These are phyloP conservation scores for Wickerhamiella sorbophila DNA, from an alignment of 805 yeast genomes.

Conservation along the genomic window DNA sequence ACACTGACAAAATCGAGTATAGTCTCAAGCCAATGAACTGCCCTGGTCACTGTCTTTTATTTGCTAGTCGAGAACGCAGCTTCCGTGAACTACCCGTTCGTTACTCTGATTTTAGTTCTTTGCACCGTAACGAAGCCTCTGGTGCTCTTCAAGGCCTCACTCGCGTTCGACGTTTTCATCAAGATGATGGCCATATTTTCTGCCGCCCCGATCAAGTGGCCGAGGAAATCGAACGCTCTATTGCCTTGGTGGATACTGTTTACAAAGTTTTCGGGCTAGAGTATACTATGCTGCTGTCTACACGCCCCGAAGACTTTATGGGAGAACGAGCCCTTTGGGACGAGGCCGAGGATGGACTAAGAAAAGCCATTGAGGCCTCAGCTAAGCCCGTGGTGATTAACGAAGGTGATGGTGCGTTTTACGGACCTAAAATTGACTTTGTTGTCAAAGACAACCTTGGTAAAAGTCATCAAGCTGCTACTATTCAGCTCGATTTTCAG, in stretches of 20 bases:
- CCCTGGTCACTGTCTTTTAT: slow-evolving; percentile 72
- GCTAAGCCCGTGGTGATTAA: slow-evolving; percentile 30
- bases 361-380: slow-evolving; percentile 49
- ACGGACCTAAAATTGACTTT: slow-evolving; percentile 65
- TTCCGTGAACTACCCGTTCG: slow-evolving; percentile 79
- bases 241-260: slow-evolving; percentile 59
- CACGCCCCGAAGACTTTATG: slow-evolving; percentile 68
- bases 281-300: slow-evolving; percentile 59
- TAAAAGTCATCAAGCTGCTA: slow-evolving; percentile 85
- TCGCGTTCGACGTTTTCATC: slow-evolving; percentile 88
- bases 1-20: slow-evolving; percentile 35
- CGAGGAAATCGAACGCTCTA: slow-evolving; percentile 54
- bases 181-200: slow-evolving; percentile 96
- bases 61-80: slow-evolving; percentile 58
- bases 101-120: slow-evolving; percentile 74
- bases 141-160: slow-evolving; percentile 91
- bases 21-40: slow-evolving; percentile 79
- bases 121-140: slow-evolving; percentile 88
- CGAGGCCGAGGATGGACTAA: slow-evolving; percentile 57
- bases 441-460: slow-evolving; percentile 65
- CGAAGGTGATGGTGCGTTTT: slow-evolving; percentile 90
- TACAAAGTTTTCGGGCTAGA: slow-evolving; percentile 54
- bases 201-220: slow-evolving; percentile 68
- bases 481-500: slow-evolving; percentile 90
- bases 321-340: slow-evolving; percentile 75